Conservation (phyloP, 371 early-diverging fungal genomes). For the Syncephalastrum monosporum region DNA sequence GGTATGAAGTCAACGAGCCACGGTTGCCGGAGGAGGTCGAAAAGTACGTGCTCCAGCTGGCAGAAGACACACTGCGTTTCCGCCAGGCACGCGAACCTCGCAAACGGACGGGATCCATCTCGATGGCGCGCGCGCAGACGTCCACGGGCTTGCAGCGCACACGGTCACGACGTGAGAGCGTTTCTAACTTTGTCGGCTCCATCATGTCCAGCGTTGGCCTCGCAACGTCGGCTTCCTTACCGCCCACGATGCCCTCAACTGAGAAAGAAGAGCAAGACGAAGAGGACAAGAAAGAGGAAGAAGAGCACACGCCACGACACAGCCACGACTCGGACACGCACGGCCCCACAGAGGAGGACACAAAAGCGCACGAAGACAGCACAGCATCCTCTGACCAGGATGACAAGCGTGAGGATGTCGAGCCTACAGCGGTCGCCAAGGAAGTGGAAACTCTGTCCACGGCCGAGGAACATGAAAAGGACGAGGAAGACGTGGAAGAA, state of each 20-base stretch:
- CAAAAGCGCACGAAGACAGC: neutral
- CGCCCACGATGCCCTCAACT: conserved; percentile 14
- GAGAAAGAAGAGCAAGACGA: neutral
- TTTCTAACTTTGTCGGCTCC: conserved; percentile 27
- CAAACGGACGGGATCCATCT: neutral
- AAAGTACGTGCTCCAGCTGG: conserved; percentile 65
- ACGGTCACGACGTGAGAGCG: conserved; percentile 29
- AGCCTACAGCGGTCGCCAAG: neutral
- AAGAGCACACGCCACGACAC: conserved; percentile 4
- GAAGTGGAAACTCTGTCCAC: neutral
- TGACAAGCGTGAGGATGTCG: neutral
- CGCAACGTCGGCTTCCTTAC: conserved; percentile 17
- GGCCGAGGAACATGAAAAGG: conserved; percentile 13
- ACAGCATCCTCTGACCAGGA: neutral
- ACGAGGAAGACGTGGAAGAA: conserved; percentile 36
- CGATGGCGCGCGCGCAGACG: conserved; percentile 15
- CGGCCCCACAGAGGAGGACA: too few species aligned
- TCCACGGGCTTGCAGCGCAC: conserved; percentile 20
- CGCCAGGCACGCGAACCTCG: conserved; percentile 35
- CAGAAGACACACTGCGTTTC: conserved; percentile 58
- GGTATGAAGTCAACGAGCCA: conserved; percentile 81
- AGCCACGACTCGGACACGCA: too few species aligned
- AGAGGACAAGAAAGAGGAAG: neutral
- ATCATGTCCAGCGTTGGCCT: conserved; percentile 26
- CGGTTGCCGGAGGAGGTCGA: conserved; percentile 67